Evolutionary conservation across 495 filamentous ascomycete species (phyloP).

Genomic region (Penicillium steckii): DNA sequence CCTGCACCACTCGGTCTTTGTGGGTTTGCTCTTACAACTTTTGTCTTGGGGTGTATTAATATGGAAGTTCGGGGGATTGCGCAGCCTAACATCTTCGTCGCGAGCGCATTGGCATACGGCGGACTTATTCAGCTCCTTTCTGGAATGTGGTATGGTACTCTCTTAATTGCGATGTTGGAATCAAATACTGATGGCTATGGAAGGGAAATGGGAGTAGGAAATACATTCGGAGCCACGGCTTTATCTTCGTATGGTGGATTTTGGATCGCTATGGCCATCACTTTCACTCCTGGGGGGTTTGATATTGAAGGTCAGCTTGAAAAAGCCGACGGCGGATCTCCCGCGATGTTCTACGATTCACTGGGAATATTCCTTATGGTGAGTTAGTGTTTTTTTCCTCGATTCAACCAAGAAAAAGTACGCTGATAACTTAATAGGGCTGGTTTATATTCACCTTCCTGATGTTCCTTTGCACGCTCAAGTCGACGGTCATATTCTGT

Average conservation of each 20-base stretch:
- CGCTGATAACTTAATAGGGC: slow-evolving; percentile 39
- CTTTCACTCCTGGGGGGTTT: slow-evolving; percentile 73
- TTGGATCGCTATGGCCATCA: slow-evolving; percentile 84
- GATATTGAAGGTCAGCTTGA: slow-evolving; percentile 45
- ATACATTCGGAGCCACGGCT: slow-evolving; percentile 94
- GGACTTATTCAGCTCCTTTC: slow-evolving; percentile 81
- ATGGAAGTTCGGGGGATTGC: slow-evolving; percentile 55
- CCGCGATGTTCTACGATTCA: slow-evolving; percentile 55
- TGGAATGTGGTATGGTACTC: slow-evolving; percentile 89
- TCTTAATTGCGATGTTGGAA: background rate
- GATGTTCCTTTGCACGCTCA: slow-evolving; percentile 76
- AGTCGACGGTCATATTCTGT: slow-evolving; percentile 91
- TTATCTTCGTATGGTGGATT: slow-evolving; percentile 93
- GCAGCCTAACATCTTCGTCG: slow-evolving; percentile 61
- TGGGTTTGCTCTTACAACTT: slow-evolving; percentile 86
- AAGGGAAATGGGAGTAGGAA: slow-evolving; percentile 94
- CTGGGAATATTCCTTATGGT: slow-evolving; percentile 78
- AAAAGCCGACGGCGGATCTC: slow-evolving; percentile 39
- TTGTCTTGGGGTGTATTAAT: slow-evolving; percentile 81
- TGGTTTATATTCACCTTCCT: slow-evolving; percentile 93
- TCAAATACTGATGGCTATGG: background rate
- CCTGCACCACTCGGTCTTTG: slow-evolving; percentile 74
- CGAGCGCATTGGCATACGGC: slow-evolving; percentile 66
- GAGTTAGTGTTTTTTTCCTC: slow-evolving; percentile 20
- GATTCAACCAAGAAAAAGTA: too few relatives aligned